These are phyloP conservation scores for Lactuca saligna DNA, from an alignment of 129 eudicot genomes.

Conservation along the genomic window DNA sequence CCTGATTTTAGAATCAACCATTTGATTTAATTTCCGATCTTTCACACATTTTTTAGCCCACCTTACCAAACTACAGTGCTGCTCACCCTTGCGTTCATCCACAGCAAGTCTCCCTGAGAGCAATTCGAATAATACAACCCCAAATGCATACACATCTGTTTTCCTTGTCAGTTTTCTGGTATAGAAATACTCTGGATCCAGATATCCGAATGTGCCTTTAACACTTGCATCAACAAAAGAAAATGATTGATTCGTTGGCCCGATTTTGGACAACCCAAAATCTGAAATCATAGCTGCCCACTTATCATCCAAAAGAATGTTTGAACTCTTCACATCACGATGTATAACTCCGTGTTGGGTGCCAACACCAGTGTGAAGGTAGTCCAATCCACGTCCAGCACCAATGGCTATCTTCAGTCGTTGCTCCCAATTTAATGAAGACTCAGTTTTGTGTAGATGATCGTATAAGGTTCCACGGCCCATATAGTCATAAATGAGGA, in stretches of 20 bases:
- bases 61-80: conserved; percentile 25
- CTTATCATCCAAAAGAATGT: conserved; percentile 36
- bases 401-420: conserved; percentile 36
- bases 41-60: conserved; percentile 26
- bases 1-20: conserved; percentile 16
- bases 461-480: conserved; percentile 29
- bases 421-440: conserved; percentile 28
- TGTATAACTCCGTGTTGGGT: conserved; percentile 31
- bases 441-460: conserved; percentile 27
- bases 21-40: conserved; percentile 14
- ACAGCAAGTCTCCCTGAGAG: conserved; percentile 30
- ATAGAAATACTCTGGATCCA: conserved; percentile 30
- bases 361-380: conserved; percentile 33
- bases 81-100: background rate
- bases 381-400: conserved; percentile 32
- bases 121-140: conserved; percentile 29
- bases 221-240: conserved; percentile 20
- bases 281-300: conserved; percentile 36
- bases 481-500: conserved; percentile 40
- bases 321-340: conserved; percentile 38
- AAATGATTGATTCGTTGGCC: conserved; percentile 17
- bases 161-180: conserved; percentile 21
- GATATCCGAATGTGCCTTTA: conserved; percentile 37
- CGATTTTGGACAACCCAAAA: conserved; percentile 36
- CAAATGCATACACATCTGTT: conserved; percentile 28